Percentiles rank a stretch among this genome's conserved stretches.
Evolutionary conservation across 176 grass and related monocot genomes (phyloP).

Genomic region (Carex parvula): DNA sequence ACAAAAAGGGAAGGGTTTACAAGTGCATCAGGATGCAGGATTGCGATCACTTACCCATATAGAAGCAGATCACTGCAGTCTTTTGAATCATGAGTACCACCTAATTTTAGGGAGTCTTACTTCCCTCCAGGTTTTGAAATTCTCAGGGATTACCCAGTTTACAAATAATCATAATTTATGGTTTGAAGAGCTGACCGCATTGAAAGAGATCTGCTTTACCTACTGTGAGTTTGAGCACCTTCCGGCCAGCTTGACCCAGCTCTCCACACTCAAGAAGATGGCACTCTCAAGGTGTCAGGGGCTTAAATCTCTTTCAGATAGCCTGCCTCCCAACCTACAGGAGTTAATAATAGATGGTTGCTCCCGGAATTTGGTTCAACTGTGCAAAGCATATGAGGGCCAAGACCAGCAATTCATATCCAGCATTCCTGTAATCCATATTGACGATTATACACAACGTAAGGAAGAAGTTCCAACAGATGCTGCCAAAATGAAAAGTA

Average conservation of each 20-base stretch:
- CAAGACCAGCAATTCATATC: not conserved
- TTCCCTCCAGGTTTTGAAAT: not conserved
- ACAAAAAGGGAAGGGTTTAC: not conserved
- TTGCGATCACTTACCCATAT: not conserved
- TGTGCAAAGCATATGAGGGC: not conserved
- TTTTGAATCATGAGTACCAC: not conserved
- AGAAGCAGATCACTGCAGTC: not conserved
- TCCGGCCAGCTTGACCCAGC: not conserved
- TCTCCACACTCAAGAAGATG: not conserved
- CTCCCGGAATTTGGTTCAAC: not conserved
- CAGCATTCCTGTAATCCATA: not conserved
- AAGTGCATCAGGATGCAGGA: not conserved
- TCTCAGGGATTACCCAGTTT: not conserved
- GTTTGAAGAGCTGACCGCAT: not conserved
- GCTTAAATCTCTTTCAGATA: not conserved
- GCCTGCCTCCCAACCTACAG: not conserved
- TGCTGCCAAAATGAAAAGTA: fast-evolving
- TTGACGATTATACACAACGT: not conserved
- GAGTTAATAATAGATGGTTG: not conserved
- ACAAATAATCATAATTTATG: not conserved
- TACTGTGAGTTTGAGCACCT: not conserved
- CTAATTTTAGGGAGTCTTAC: not conserved
- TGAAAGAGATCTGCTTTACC: not conserved
- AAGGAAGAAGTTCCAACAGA: not conserved
- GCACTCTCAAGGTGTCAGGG: fast-evolving